Percentiles rank a stretch among this genome's conserved stretches.
phyloP scores from a whole-genome alignment of 1,284 basidiomycete genomes.

The Coriolopsis trogii region DNA sequence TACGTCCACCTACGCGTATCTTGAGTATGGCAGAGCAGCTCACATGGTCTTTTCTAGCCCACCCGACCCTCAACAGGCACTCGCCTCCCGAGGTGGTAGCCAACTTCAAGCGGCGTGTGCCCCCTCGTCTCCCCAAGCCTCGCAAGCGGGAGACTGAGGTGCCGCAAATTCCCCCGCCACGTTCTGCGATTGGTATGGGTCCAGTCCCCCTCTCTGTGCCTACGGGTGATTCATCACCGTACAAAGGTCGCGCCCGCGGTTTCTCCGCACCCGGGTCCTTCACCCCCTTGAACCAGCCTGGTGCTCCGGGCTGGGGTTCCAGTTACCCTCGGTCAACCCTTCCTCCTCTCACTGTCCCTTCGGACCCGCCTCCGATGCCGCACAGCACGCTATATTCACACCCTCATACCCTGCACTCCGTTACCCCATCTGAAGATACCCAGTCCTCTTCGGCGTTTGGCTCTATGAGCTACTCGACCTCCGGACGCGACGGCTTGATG shows the following conservation, averaged over 20 bases:
- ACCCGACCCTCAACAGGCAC: slow-evolving; percentile 85
- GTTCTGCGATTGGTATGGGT: slow-evolving; percentile 68
- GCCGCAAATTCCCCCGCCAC: slow-evolving; percentile 65
- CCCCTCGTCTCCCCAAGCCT: slow-evolving; percentile 84
- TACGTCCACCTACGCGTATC: slow-evolving; percentile 47
- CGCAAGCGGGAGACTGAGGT: slow-evolving; percentile 73
- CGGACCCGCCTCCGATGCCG: slow-evolving; percentile 63
- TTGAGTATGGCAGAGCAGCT: slow-evolving; percentile 14
- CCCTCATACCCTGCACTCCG: slow-evolving; percentile 62
- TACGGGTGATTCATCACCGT: slow-evolving; percentile 45
- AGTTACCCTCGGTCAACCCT: slow-evolving; percentile 67
- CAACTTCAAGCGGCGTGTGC: slow-evolving; percentile 90
- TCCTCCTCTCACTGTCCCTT: slow-evolving; percentile 81
- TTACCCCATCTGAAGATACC: slow-evolving; percentile 68
- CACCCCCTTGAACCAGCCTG: slow-evolving; percentile 62
- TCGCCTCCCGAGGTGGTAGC: slow-evolving; percentile 86
- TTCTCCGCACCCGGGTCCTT: slow-evolving; percentile 82
- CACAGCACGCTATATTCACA: slow-evolving; percentile 53
- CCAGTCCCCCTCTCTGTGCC: slow-evolving; percentile 64
- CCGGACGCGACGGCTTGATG: slow-evolving; percentile 46
- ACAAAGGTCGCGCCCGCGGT: slow-evolving; percentile 62
- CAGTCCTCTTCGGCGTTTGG: slow-evolving; percentile 54
- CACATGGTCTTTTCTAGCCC: slow-evolving; percentile 52
- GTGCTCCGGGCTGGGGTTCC: slow-evolving; percentile 56
- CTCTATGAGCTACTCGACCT: slow-evolving; percentile 51